phyloP scores from a whole-genome alignment of 2,329 filamentous ascomycete species.

The Ascochyta koolunga region DNA sequence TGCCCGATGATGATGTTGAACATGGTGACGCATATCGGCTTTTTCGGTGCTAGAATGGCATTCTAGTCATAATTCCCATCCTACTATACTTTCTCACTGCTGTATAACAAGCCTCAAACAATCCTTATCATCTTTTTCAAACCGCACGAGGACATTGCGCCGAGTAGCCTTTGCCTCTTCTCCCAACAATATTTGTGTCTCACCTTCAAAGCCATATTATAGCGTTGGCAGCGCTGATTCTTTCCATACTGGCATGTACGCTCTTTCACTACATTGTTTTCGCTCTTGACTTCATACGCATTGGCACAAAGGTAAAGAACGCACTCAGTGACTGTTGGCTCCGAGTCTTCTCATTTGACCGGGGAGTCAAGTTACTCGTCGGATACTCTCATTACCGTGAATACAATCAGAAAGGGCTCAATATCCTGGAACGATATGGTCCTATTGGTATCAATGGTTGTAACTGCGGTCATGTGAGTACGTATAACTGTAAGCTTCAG shows the following conservation, averaged over 20 bases:
- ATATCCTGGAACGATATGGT: conserved; percentile 3
- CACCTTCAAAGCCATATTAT: conserved; percentile 8
- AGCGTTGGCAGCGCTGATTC: conserved; percentile 7
- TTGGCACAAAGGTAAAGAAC: conserved; percentile 20
- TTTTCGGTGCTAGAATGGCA: too few species aligned
- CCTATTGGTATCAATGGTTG: not conserved
- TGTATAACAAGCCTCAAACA: not conserved
- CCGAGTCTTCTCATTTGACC: conserved; percentile 5
- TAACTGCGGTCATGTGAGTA: conserved; percentile 8
- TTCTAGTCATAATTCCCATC: too few species aligned
- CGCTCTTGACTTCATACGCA: conserved; percentile 7
- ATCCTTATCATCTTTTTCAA: not conserved
- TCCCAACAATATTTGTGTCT: conserved; percentile 10
- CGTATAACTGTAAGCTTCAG: not conserved
- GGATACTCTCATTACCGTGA: conserved; percentile 5
- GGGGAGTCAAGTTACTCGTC: conserved; percentile 5
- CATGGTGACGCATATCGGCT: too few species aligned
- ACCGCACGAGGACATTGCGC: too few species aligned
- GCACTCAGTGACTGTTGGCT: conserved; percentile 16
- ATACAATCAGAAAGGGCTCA: conserved; percentile 1
- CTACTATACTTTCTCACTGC: too few species aligned
- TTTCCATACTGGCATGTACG: conserved; percentile 9
- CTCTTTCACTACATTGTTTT: conserved; percentile 3
- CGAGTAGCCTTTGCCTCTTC: not conserved
- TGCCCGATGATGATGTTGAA: not conserved